Base-by-base conservation (phyloP, 2,329 filamentous ascomycete genomes). In the Ophiosphaerella korrae region DNA sequence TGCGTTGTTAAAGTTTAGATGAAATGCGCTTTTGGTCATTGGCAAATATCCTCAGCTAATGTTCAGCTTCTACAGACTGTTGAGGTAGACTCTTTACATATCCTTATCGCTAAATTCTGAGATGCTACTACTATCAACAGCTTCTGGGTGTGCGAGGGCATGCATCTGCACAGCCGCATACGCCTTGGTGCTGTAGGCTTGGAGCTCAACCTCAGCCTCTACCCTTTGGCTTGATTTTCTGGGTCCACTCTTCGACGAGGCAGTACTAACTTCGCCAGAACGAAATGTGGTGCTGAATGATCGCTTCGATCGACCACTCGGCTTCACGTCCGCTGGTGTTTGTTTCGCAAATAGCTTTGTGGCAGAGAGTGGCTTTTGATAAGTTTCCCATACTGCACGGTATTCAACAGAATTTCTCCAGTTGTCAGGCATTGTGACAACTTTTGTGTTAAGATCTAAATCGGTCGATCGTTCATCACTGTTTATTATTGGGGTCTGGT, bases 401-500 rank as follows among this genome's bases (percentile, higher is more conserved):
- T 80, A 82, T 2, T 79, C 62, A 1, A 74, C 70, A 42, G 68
- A 71, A 23, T 73, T 72, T 43, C 79, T 75, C 82, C 82, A 84
- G 42, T 78, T 69, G n/a, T 71, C 60, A 8, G 74, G 47, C 9
- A 78, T 74, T 39, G 56, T 74, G 58, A 46, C 57, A 59, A 45
- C 58, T 58, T 63, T 70, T 74, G 59, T 57, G 8, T 21, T 33
- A 9, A 36, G 31, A 21, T 53, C 44, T 32, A 32, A 2, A 24
- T 41, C 33, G 11, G 49, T 29, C 8, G 53, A 41, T 7, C 58
- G 46, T 18, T n/a, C 26, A 67, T 73, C 52, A 69, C 64, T 32
- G 57, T 46, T 67, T 13, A 9, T 64, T 45, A 57, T 64, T 26
- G 52, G 46, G 38, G 61, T 52, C 7, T 57, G 35, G 12, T 61